These are phyloP conservation scores for Syzygium aqueum DNA, from an alignment of 345 rosid species.

Conservation along the genomic window DNA sequence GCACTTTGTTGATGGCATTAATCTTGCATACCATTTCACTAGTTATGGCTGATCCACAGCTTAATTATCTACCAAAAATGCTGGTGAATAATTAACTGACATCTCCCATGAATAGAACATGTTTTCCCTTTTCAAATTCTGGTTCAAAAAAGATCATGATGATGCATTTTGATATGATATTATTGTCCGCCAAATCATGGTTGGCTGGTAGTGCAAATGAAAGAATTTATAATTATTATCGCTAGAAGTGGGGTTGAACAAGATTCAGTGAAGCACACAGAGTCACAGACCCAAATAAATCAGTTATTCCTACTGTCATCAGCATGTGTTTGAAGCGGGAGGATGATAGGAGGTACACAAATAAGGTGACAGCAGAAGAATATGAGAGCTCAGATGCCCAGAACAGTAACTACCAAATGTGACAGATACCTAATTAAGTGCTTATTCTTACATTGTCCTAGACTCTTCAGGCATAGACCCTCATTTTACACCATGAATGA, in stretches of 20 bases:
- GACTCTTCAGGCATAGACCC: background rate
- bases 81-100: background rate
- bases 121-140: background rate
- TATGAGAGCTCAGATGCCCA: background rate
- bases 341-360: background rate
- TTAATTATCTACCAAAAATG: background rate
- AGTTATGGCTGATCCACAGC: background rate
- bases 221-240: background rate
- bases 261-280: background rate
- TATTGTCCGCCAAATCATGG: background rate
- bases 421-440: background rate
- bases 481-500: background rate
- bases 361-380: background rate
- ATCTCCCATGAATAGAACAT: background rate
- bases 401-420: background rate
- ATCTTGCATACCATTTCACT: background rate
- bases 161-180: background rate
- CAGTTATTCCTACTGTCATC: background rate
- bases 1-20: background rate
- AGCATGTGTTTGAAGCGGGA: background rate
- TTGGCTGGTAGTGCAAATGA: background rate
- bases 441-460: background rate
- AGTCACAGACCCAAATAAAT: background rate
- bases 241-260: background rate
- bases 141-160: background rate